Evolutionary conservation across 2,329 filamentous ascomycete genomes (phyloP).

Genomic region (Fusarium hainanense): DNA sequence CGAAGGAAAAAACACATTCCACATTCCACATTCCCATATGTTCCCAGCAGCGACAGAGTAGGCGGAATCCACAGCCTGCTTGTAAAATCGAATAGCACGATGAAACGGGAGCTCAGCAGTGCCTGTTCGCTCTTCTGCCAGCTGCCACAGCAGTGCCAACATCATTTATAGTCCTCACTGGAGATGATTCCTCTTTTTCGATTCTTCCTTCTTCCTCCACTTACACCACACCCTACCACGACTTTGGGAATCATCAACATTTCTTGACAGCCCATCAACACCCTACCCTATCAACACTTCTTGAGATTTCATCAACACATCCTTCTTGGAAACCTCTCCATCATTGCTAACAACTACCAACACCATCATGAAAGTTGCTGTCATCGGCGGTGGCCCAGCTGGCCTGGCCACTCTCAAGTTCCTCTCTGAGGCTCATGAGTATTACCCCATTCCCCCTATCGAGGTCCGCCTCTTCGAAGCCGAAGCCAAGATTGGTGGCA

Average conservation of each 20-base stretch:
- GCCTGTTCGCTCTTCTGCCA: neutral
- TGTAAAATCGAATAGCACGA: neutral
- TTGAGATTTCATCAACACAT: neutral
- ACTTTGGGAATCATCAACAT: neutral
- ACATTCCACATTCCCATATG: neutral
- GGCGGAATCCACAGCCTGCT: neutral
- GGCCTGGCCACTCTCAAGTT: constrained; percentile 57
- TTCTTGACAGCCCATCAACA: neutral
- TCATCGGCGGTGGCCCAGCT: constrained; percentile 58
- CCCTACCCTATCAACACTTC: neutral
- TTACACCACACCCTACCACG: neutral
- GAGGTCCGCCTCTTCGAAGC: constrained; percentile 59
- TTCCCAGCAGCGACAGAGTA: neutral
- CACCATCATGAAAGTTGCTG: constrained; percentile 51
- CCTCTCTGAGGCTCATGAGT: constrained; percentile 53
- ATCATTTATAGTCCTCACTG: neutral
- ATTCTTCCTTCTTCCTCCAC: neutral
- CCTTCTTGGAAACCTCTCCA: neutral
- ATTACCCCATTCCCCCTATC: constrained; percentile 52
- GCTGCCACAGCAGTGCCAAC: constrained; percentile 1
- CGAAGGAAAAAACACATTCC: neutral
- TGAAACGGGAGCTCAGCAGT: neutral
- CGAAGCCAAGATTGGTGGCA: constrained; percentile 58
- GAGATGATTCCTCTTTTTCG: rapidly evolving
- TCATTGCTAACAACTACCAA: neutral